A percentile compares a stretch with the other conserved stretches of the same genome.
phyloP scores from a whole-genome alignment of 2,329 filamentous ascomycete species.

The Hypoxylon sp. region DNA sequence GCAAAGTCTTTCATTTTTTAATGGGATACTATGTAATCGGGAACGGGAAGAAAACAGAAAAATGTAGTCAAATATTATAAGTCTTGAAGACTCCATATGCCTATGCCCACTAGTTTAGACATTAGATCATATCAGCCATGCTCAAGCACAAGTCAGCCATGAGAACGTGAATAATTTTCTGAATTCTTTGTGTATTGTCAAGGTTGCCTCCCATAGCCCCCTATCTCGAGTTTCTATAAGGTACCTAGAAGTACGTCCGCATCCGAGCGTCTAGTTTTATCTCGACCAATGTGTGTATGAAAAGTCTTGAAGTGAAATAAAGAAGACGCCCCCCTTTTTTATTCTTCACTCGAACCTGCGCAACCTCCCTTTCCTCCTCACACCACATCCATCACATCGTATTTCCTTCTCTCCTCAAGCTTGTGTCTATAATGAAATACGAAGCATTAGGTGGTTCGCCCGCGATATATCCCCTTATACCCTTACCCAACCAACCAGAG shows the following conservation, averaged over 20 bases:
- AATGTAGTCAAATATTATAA: neutral
- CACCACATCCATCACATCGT: neutral
- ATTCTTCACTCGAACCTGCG: constrained; percentile 17
- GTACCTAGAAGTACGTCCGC: constrained; percentile 2
- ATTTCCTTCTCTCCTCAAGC: constrained; percentile 6
- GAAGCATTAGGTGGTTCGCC: constrained; percentile 11
- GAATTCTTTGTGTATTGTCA: constrained; percentile 31
- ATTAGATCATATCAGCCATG: neutral
- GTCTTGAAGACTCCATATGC: neutral
- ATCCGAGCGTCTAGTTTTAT: constrained; percentile 11
- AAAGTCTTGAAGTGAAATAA: constrained; percentile 23
- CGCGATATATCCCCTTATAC: neutral
- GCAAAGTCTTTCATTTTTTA: too few relatives aligned
- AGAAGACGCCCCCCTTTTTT: constrained; percentile 9
- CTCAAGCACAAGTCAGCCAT: neutral
- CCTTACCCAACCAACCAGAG: neutral
- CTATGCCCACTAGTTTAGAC: too few relatives aligned
- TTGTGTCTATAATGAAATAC: constrained; percentile 12
- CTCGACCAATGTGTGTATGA: constrained; percentile 3
- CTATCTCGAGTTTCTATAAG: constrained; percentile 7
- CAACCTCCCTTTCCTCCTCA: constrained; percentile 14
- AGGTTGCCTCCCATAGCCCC: constrained; percentile 13
- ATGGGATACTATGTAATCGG: too few relatives aligned
- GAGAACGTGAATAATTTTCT: neutral
- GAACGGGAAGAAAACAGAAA: neutral